Base-by-base conservation (phyloP, 805 yeast species). In the Candida coleopterorum region DNA sequence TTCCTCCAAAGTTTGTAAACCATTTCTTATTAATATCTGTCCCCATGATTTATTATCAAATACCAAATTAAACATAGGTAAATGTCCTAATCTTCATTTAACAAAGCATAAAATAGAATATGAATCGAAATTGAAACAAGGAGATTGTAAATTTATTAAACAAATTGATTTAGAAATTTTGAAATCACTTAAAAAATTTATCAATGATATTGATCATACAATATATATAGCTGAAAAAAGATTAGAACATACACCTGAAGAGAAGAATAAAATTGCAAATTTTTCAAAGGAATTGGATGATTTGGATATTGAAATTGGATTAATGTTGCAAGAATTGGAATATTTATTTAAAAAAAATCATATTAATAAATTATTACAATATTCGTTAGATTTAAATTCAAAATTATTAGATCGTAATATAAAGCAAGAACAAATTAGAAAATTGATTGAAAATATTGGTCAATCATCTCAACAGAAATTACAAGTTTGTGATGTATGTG, bases 401-500 rank as follows among this genome's bases (percentile, higher is more conserved):
- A 56, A 69, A 39, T 69, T 50, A 41, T 62, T 62, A 25, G 71
- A 75, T 44, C 63, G 88, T 46, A 75, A 70, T 20, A 53, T 54
- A 14, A 60, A 78, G 12, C 76, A 81, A 1, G 75, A 73, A 35
- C 73, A 70, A 33, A 79, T 83, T 4, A 62, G 82, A 28, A 70
- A 65, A 18, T 59, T 83, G 6, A 72, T 80, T 10, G 95, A 85
- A 39, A 79, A 77, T 50, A 70, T 82, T 6, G 93, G 94, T 2
- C 90, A 85, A 47, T 75, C 88, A 9, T 86, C 93, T 1, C 95
- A 85, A 52, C 97, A 89, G 50, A 85, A 86, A 55, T 66, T 89
- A 31, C 96, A 88, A 56, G 95, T 86, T 1, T 89, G 97, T 59
- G 84, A 77, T 44, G 79, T 77, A 1, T 89, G 97, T 60, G 96